Conservation (phyloP, 2,329 filamentous ascomycete species). For the Kalaharituber pfeilii region DNA sequence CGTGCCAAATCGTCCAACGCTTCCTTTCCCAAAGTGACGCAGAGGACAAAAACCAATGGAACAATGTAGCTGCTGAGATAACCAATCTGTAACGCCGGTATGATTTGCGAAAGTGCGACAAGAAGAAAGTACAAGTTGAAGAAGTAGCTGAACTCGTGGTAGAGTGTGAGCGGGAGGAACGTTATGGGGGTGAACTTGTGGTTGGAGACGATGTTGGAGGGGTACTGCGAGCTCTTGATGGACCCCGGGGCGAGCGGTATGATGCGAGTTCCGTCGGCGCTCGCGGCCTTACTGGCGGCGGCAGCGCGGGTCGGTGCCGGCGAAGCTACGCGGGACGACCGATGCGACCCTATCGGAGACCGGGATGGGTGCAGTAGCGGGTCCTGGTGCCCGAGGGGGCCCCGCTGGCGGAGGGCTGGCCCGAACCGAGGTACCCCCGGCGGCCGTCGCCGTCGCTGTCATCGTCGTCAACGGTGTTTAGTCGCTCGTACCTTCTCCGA, state of each 20-base stretch:
- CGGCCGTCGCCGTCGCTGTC: conserved; percentile 8
- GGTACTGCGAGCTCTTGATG: conserved; percentile 38
- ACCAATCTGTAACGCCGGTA: conserved; percentile 75
- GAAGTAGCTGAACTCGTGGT: conserved; percentile 99
- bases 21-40: conserved; percentile 86
- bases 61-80: conserved; percentile 91
- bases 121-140: conserved; percentile 99
- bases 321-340: conserved; percentile 3
- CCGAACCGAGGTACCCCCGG: background rate
- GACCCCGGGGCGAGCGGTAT: conserved; percentile 27
- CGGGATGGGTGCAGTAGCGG: conserved; percentile 5
- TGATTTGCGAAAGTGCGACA: conserved; percentile 82
- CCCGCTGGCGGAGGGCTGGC: background rate
- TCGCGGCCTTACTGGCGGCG: conserved; percentile 44
- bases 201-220: conserved; percentile 82
- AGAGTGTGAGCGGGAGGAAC: conserved; percentile 83
- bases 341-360: conserved; percentile 10
- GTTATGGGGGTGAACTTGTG: conserved; percentile 94
- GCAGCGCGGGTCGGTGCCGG: conserved; percentile 18
- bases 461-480: conserved; percentile 5
- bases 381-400: conserved; percentile 16
- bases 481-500: background rate
- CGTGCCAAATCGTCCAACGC: conserved; percentile 83
- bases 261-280: conserved; percentile 54
- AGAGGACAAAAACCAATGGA: conserved; percentile 75